Evolutionary conservation across 2,329 filamentous ascomycete species (phyloP).

Genomic region (Beauveria australis): DNA sequence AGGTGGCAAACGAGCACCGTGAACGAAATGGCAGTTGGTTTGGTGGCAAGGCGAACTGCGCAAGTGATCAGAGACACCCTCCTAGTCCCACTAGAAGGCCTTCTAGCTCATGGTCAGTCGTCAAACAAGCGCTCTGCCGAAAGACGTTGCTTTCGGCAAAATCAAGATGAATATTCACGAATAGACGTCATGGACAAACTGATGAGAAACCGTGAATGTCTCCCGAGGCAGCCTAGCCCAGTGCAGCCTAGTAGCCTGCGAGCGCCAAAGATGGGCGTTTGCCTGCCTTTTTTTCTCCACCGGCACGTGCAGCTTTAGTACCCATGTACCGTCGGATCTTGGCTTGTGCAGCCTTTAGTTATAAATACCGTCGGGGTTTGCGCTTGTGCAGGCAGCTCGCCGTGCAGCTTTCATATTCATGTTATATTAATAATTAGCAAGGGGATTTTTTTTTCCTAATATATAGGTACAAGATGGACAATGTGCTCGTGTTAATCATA

Average conservation of each 20-base stretch:
- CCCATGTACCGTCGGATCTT: no score
- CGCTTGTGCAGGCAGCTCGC: not conserved
- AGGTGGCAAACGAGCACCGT: constrained; percentile 1
- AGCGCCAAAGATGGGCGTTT: not conserved
- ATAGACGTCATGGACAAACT: not conserved
- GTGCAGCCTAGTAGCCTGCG: not conserved
- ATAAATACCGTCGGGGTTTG: no score
- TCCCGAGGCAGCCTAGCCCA: not conserved
- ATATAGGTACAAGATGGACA: not conserved
- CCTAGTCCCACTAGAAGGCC: not conserved
- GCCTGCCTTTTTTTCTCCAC: not conserved
- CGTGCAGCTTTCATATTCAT: not conserved
- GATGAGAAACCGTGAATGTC: constrained; percentile 4
- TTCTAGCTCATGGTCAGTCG: not conserved
- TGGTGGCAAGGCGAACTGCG: not conserved
- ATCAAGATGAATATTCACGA: not conserved
- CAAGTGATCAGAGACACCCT: not conserved
- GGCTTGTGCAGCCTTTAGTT: no score
- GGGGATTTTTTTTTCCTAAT: not conserved
- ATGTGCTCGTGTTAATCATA: not conserved
- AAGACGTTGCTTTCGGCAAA: not conserved
- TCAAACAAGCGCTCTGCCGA: no score
- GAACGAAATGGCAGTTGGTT: not conserved
- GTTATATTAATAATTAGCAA: not conserved
- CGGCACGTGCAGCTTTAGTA: not conserved